Evolutionary conservation across 257 asterid genomes (phyloP).

Genomic region (Linaria vulgaris): DNA sequence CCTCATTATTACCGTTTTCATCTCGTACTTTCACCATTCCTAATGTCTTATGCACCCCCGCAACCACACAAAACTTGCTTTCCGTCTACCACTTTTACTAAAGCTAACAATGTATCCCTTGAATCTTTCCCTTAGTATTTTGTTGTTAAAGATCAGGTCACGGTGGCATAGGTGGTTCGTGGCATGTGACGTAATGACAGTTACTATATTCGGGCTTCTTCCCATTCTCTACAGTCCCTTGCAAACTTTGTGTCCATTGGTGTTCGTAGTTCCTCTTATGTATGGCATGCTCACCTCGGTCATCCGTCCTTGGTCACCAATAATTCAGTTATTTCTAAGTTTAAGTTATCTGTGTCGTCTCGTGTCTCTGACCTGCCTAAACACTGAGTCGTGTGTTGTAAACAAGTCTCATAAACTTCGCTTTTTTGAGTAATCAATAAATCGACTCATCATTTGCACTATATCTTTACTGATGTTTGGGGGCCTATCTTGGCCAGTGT

Average conservation of each 20-base stretch:
- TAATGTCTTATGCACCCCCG: background rate
- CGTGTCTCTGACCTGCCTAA: background rate
- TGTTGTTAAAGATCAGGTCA: slow-evolving; percentile 4
- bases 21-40: background rate
- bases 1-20: background rate
- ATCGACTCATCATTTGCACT: background rate
- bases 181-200: background rate
- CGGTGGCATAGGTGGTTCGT: background rate
- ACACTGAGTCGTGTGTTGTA: background rate
- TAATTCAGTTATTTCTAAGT: background rate
- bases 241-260: background rate
- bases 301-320: background rate
- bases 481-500: background rate
- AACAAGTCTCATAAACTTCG: background rate
- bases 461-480: slow-evolving; percentile 21
- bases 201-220: background rate
- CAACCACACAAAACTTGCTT: background rate
- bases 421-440: background rate
- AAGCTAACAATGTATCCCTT: background rate
- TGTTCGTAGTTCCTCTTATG: background rate
- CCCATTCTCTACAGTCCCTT: too few relatives aligned
- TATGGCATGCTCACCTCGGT: background rate
- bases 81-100: background rate
- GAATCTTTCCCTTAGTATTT: background rate
- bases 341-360: background rate